A percentile compares a stretch with the other conserved stretches of the same genome.
Conservation (phyloP, 371 early-diverging fungal genomes). For the Syncephalastrum racemosum region DNA sequence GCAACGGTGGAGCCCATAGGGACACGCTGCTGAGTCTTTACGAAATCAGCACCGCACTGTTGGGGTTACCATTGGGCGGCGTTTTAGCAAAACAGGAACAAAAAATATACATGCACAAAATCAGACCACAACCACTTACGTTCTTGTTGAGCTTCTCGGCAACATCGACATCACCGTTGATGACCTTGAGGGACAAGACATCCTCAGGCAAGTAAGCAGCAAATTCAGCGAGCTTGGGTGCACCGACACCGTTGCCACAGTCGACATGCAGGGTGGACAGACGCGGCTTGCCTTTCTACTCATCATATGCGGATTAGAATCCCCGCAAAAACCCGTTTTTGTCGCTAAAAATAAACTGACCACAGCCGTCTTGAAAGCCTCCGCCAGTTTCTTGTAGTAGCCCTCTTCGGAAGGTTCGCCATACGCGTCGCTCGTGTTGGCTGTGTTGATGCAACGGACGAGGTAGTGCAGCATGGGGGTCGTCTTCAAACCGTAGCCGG, state of each 20-base stretch:
- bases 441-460: slow-evolving; percentile 88
- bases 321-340: slow-evolving; percentile 1
- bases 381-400: slow-evolving; percentile 86
- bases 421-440: slow-evolving; percentile 75
- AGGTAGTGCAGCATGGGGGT: slow-evolving; percentile 98
- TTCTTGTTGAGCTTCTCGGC: slow-evolving; percentile 82
- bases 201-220: slow-evolving; percentile 64
- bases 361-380: slow-evolving; percentile 82
- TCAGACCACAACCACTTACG: slow-evolving; percentile 41
- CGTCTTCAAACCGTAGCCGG: slow-evolving; percentile 90
- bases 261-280: slow-evolving; percentile 81
- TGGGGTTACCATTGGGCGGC: too few species aligned
- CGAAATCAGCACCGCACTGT: slow-evolving; percentile 97
- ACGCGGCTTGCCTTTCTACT: slow-evolving; percentile 64
- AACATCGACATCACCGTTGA: slow-evolving; percentile 72
- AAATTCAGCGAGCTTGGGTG: slow-evolving; percentile 85
- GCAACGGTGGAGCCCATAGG: slow-evolving; percentile 70
- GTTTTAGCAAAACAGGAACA: too few species aligned
- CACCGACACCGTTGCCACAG: slow-evolving; percentile 97
- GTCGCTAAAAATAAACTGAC: slow-evolving; percentile 40
- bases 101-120: too few species aligned
- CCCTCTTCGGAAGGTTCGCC: slow-evolving; percentile 92
- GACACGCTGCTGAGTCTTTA: slow-evolving; percentile 85
- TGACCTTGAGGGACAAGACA: slow-evolving; percentile 60
- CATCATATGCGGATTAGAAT: not conserved